These are phyloP conservation scores for Acacia concinna DNA, from an alignment of 331 rosid species.

Conservation along the genomic window DNA sequence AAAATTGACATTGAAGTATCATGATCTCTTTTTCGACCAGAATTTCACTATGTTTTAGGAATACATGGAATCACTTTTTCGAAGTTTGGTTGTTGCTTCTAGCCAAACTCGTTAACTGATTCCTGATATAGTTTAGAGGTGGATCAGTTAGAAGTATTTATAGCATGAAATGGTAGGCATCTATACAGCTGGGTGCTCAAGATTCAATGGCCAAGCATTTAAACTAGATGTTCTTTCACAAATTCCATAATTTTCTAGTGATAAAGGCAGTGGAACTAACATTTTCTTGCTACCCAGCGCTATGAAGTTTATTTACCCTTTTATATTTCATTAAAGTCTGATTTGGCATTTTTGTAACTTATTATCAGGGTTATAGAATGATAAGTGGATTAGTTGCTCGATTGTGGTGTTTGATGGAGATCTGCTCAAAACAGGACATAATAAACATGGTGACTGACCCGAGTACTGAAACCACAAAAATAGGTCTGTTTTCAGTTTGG, in stretches of 20 bases:
- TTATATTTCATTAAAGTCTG: conserved; percentile 13
- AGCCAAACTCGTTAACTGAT: not conserved
- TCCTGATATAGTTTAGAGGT: not conserved
- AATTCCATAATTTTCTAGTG: not conserved
- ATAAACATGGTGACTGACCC: conserved; percentile 59
- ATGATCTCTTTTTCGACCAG: not conserved
- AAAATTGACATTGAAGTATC: conserved; percentile 4
- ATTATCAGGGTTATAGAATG: conserved; percentile 73
- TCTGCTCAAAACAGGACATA: conserved; percentile 80
- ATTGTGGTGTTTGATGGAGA: conserved; percentile 88
- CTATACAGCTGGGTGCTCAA: not conserved
- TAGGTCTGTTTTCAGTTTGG: conserved; percentile 52
- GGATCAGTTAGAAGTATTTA: not conserved
- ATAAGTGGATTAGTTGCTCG: conserved; percentile 79
- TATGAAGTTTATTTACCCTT: not conserved
- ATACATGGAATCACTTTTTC: not conserved
- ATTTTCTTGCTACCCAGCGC: not conserved
- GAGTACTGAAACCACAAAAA: conserved; percentile 65
- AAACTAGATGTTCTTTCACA: not conserved
- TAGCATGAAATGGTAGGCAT: not conserved
- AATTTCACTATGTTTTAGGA: not conserved
- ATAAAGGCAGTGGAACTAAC: not conserved
- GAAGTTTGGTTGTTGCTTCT: not conserved
- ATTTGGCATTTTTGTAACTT: conserved; percentile 25
- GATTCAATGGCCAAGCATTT: not conserved